Evolutionary conservation across 805 yeast species (phyloP), one percentile per base, ranked within the genome.

Genomic region (Lachancea quebecensis): DNA sequence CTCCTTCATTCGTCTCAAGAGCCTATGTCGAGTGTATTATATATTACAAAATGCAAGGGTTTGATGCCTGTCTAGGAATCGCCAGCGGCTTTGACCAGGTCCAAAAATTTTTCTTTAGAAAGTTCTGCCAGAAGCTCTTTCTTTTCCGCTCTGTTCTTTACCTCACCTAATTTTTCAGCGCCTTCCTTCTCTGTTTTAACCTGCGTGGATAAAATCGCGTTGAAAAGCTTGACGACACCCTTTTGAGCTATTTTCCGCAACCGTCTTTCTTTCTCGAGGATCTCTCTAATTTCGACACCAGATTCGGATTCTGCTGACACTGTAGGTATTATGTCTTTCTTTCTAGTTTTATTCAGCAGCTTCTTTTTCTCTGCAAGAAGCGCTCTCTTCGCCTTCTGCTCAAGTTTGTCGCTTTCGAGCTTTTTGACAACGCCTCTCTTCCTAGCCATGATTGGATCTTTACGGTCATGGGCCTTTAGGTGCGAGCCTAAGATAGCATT

Each of bases 371-470:
- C 98, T 2, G 76, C 74, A 11, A 78, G 65, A 14, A 91, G 50
- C 16, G 81, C 77, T 52, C 82, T 73, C 57, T 78, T 81, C 10
- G 96, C 98, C 62, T 88, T 85, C 48, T 78, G 77, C 55, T 91
- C 97, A 38, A 93, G 69, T 58, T 84, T 85, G 42, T 85, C 87
- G 29, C 81, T 75, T 54, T 90, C 96, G 46, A 85, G 74, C 53
- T 85, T 81, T 66, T 81, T 82, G 41, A 81, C 50, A 0, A 81
- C 76, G 35, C 75, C 72, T 53, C 83, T 85, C 58, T 85, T 85
- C 66, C 98, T 80, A 7, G 91, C 90, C 67, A 91, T 73, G 45
- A 91, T 86, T 2, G 99, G 99, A 62, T 90, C 95, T 38, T 76
- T 76, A 59, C 97, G 74, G 58, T 85, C 88, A 56, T 91, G 85